These are phyloP conservation scores for Pinus tabuliformis DNA, from an alignment of 75 land plant species.

Conservation along the genomic window DNA sequence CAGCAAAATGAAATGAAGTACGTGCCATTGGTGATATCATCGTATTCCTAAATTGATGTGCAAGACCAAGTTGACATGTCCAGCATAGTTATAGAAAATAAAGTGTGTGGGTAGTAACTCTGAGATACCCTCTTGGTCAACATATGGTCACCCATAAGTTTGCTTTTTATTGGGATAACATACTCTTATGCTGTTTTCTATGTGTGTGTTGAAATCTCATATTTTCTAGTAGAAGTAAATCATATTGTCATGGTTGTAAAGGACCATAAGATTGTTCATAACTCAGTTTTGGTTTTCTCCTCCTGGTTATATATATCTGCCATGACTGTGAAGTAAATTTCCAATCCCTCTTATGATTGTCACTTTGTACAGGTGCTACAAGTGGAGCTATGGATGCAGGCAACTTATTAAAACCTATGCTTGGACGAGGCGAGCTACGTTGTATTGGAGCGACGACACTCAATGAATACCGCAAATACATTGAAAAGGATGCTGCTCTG, in stretches of 20 bases:
- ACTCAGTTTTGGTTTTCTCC: too few species aligned
- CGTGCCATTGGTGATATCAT: too few species aligned
- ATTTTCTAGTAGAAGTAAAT: too few species aligned
- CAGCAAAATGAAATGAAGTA: not conserved
- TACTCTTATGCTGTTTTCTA: too few species aligned
- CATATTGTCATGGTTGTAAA: too few species aligned
- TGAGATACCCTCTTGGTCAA: not conserved
- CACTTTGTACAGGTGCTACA: conserved; percentile 34
- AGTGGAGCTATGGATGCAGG: conserved; percentile 67
- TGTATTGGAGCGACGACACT: conserved; percentile 73
- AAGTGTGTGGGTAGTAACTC: not conserved
- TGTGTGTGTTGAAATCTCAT: too few species aligned
- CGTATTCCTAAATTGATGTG: too few species aligned
- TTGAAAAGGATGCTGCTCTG: conserved; percentile 68
- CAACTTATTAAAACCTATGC: conserved; percentile 63
- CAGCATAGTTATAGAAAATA: not conserved
- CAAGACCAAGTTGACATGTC: not conserved
- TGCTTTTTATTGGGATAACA: not conserved
- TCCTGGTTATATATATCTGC: not conserved
- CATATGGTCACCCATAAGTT: not conserved
- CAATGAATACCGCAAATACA: conserved; percentile 61
- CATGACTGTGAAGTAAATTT: not conserved
- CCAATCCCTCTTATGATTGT: not conserved
- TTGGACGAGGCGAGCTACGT: conserved; percentile 63
- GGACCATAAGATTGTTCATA: too few species aligned